These are phyloP conservation scores for Kazachstania bromeliacearum DNA, from an alignment of 805 yeast species.

Conservation along the genomic window DNA sequence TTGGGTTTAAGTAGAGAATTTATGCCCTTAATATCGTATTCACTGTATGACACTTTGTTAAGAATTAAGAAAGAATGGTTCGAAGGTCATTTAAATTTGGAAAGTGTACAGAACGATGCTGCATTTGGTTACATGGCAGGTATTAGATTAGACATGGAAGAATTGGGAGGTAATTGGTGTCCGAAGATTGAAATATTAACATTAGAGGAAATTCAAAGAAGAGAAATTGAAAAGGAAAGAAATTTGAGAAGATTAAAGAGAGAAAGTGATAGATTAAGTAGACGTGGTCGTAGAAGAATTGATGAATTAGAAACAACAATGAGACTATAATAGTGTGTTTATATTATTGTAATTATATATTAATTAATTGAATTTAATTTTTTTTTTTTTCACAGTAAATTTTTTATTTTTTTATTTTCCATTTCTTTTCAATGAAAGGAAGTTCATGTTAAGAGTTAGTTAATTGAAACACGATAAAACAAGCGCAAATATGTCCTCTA, in stretches of 20 bases:
- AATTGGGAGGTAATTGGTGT: constrained; percentile 73
- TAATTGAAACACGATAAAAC: not conserved
- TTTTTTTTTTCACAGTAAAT: not conserved
- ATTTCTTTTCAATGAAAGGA: not conserved
- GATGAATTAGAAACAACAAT: constrained; percentile 35
- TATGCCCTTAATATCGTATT: constrained; percentile 78
- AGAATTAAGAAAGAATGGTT: constrained; percentile 72
- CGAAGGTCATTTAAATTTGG: constrained; percentile 51
- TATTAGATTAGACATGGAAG: constrained; percentile 62
- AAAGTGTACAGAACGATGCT: constrained; percentile 41
- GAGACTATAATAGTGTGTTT: constrained; percentile 3
- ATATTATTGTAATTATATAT: not conserved
- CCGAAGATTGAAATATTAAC: constrained; percentile 81
- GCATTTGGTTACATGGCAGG: constrained; percentile 59
- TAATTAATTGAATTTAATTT: not conserved
- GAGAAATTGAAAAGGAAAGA: constrained; percentile 92
- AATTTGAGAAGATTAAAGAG: constrained; percentile 86
- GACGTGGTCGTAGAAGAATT: constrained; percentile 36
- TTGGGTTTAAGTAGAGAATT: constrained; percentile 80
- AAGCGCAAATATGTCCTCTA: not conserved
- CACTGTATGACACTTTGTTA: constrained; percentile 70
- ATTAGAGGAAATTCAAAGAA: constrained; percentile 86
- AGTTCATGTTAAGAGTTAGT: not conserved
- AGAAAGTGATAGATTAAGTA: constrained; percentile 52
- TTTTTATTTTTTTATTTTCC: not conserved